Percentiles rank a stretch among this genome's conserved stretches.
Conservation (phyloP, 1,284 basidiomycete species). For the Erythrobasidium hasegawianum region DNA sequence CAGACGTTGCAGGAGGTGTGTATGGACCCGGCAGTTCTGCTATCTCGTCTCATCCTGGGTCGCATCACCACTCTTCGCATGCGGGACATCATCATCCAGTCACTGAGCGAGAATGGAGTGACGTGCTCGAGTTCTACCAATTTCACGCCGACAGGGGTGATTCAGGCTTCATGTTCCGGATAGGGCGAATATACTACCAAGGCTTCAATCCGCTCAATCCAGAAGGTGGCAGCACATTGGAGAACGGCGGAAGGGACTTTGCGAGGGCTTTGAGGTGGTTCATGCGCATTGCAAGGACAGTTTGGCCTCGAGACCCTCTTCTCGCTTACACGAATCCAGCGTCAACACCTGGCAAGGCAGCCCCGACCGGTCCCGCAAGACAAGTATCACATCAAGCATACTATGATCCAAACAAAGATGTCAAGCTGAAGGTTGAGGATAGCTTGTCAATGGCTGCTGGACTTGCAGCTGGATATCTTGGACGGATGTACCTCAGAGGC, state of each 20-base stretch:
- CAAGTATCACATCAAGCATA: constrained; percentile 35
- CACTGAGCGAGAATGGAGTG: constrained; percentile 46
- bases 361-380: constrained; percentile 16
- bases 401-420: constrained; percentile 45
- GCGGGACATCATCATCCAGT: constrained; percentile 40
- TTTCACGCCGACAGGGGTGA: constrained; percentile 90
- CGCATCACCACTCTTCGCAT: constrained; percentile 13
- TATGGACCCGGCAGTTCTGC: constrained; percentile 91
- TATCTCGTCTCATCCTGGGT: constrained; percentile 57
- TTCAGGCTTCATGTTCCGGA: constrained; percentile 73
- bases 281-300: constrained; percentile 66
- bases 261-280: constrained; percentile 74
- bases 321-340: constrained; percentile 33
- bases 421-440: constrained; percentile 47
- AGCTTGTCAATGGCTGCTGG: constrained; percentile 64
- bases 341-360: constrained; percentile 29
- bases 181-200: constrained; percentile 90
- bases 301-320: constrained; percentile 61
- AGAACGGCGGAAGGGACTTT: constrained; percentile 56
- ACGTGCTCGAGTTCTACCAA: constrained; percentile 47
- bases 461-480: constrained; percentile 76
- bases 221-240: constrained; percentile 34
- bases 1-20: constrained; percentile 83
- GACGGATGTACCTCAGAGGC: constrained; percentile 88
- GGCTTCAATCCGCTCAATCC: constrained; percentile 80